Evolutionary conservation across 345 rosid genomes (phyloP).

Genomic region (Lepidium sativum): DNA sequence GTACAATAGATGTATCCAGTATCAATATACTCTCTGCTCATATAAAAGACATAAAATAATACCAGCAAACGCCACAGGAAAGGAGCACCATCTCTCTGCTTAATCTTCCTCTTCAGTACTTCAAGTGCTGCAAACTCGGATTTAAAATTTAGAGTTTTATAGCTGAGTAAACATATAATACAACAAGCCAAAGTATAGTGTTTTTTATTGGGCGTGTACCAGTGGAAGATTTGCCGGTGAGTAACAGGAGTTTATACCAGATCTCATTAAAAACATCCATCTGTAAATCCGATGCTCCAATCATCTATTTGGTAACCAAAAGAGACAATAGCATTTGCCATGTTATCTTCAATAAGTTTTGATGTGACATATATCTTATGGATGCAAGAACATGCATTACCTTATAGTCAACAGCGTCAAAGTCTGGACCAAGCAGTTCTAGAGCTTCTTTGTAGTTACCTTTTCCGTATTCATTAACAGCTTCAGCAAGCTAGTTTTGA

Average conservation of each 20-base stretch:
- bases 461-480: constrained; percentile 46
- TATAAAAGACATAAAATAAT: not conserved
- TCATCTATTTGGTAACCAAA: constrained; percentile 29
- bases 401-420: constrained; percentile 60
- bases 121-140: constrained; percentile 33
- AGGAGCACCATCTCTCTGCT: constrained; percentile 55
- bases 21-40: not conserved
- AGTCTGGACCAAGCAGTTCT: constrained; percentile 53
- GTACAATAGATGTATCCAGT: not conserved
- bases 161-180: not conserved
- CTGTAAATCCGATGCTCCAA: constrained; percentile 82
- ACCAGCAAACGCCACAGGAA: constrained; percentile 81
- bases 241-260: constrained; percentile 51
- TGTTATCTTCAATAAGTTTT: not conserved
- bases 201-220: constrained; percentile 33
- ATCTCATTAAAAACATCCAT: constrained; percentile 75
- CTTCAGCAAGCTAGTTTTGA: constrained; percentile 61
- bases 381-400: constrained; percentile 25
- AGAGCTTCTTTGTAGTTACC: constrained; percentile 44
- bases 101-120: constrained; percentile 38
- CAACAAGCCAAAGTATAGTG: not conserved
- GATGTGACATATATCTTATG: not conserved
- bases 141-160: not conserved
- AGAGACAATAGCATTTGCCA: not conserved
- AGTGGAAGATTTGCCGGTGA: constrained; percentile 42